These are phyloP conservation scores for Boletus bicolor DNA, from an alignment of 768 basidiomycete genomes.

Conservation along the genomic window DNA sequence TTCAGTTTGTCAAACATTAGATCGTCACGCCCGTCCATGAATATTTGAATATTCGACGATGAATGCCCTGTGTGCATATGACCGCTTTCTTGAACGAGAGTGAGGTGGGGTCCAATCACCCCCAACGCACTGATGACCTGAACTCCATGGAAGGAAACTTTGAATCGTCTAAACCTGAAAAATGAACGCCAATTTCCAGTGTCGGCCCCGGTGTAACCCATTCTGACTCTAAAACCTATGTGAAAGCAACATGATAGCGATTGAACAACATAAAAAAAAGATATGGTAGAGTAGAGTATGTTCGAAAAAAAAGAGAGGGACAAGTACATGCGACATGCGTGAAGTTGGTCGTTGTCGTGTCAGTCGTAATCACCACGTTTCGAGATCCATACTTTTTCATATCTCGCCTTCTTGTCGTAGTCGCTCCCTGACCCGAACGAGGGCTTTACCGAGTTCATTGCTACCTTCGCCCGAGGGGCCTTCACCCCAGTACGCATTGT, in stretches of 20 bases:
- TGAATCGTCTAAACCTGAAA: too few species aligned
- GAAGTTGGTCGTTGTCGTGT: neutral
- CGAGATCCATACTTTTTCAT: neutral
- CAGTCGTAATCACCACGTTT: neutral
- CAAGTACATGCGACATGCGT: neutral
- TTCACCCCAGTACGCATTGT: slow-evolving; percentile 68
- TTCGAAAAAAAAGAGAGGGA: neutral
- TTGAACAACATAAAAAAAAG: neutral
- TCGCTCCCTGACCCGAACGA: slow-evolving; percentile 53
- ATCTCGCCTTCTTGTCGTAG: slow-evolving; percentile 33
- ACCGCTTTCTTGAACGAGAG: too few species aligned
- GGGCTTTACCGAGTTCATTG: slow-evolving; percentile 63
- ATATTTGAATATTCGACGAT: too few species aligned
- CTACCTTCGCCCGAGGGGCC: slow-evolving; percentile 47
- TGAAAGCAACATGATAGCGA: slow-evolving; percentile 1
- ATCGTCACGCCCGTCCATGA: too few species aligned
- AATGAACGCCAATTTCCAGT: neutral
- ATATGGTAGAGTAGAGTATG: neutral
- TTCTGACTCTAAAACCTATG: neutral
- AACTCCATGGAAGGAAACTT: too few species aligned
- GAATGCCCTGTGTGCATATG: too few species aligned
- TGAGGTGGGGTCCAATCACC: too few species aligned
- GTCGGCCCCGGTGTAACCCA: too few species aligned
- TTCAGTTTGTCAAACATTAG: too few species aligned
- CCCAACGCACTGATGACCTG: too few species aligned